Base-by-base conservation (phyloP, 2,329 filamentous ascomycete genomes). In the Phialophora macrospora region DNA sequence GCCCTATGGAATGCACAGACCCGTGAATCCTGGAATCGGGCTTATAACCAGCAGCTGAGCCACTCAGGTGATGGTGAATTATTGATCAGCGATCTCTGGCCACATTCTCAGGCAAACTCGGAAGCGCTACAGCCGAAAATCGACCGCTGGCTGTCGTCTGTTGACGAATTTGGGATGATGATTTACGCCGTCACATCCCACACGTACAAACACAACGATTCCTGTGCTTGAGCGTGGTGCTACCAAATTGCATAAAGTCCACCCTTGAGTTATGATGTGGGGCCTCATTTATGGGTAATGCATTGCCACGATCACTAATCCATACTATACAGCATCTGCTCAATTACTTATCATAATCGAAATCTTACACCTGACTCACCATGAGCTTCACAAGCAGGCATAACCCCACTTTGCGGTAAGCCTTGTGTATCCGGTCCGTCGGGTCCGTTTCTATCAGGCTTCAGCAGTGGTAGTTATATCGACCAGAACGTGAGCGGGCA, bases 131-230 rank as follows among this genome's bases (percentile, higher is more conserved):
- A 73, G 22, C 77, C 77, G 56, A 76, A 75, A 1, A 77, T 84
- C 1, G 81, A 84, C 30, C 73, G 71, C 20, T 87, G 85, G 84
- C 62, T 86, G 5, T 79, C 82, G 59, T 72, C 74, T 17, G 73
- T 84, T 0, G 84, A 87, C 69, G 83, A 84, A 56, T 86, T 81
- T 72, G 84, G 84, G 0, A 84, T 78, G 22, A 83, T 84, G 81
- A 57, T 86, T 0, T 85, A 83, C 67, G 77, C 81, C 0, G 80
- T 84, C 0, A 81, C 80, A 0, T 78, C 77, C 51, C 80, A 77
- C 56, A 84, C 81, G 0, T 80, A 84, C 69, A 78, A 17, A 5
- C 12, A 55, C 28, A 55, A 55, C 4, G 8, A n/a, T 17, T 3
- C 28, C 12, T 12, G n/a, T 55, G 26, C 52, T n/a, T 51, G 24